Percentiles rank a stretch among this genome's conserved stretches.
phyloP scores from a whole-genome alignment of 2,329 filamentous ascomycete species.

The Colletotrichum zoysiae region DNA sequence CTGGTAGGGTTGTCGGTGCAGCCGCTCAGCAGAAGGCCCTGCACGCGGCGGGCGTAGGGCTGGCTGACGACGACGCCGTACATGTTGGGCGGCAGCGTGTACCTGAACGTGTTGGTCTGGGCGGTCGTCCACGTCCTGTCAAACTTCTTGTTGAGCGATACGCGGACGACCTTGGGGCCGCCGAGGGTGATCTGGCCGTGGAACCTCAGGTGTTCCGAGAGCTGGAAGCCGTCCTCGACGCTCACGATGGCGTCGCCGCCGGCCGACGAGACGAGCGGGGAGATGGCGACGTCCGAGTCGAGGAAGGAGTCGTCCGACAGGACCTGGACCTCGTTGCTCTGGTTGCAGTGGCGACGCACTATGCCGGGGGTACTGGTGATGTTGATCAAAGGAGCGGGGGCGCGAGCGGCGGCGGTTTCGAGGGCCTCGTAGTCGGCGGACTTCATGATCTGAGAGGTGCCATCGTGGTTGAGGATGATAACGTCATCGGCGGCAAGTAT shows the following conservation, averaged over 20 bases:
- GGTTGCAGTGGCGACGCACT: constrained; percentile 39
- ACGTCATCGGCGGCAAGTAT: constrained; percentile 44
- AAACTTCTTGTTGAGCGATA: constrained; percentile 45
- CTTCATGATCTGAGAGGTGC: constrained; percentile 46
- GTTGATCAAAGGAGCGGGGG: constrained; percentile 8
- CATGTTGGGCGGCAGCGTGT: constrained; percentile 50
- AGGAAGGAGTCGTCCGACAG: constrained; percentile 49
- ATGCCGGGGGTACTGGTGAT: constrained; percentile 1
- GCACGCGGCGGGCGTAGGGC: constrained; percentile 49
- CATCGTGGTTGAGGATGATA: constrained; percentile 44
- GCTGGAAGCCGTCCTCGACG: constrained; percentile 48
- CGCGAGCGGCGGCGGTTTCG: constrained; percentile 5
- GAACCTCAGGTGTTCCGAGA: constrained; percentile 49
- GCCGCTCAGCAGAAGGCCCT: constrained; percentile 51
- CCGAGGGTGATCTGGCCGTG: constrained; percentile 44
- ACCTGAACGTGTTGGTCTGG: constrained; percentile 49
- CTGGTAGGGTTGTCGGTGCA: constrained; percentile 48
- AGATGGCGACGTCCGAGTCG: constrained; percentile 55
- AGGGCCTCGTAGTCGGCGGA: constrained; percentile 43
- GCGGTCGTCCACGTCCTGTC: constrained; percentile 46
- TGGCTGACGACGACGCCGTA: constrained; percentile 56
- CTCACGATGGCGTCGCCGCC: constrained; percentile 47
- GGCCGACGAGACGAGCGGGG: constrained; percentile 49
- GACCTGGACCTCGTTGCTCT: constrained; percentile 46
- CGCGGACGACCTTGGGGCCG: constrained; percentile 32